Base-by-base conservation (phyloP, 495 filamentous ascomycete species). In the Viridothelium virens region DNA sequence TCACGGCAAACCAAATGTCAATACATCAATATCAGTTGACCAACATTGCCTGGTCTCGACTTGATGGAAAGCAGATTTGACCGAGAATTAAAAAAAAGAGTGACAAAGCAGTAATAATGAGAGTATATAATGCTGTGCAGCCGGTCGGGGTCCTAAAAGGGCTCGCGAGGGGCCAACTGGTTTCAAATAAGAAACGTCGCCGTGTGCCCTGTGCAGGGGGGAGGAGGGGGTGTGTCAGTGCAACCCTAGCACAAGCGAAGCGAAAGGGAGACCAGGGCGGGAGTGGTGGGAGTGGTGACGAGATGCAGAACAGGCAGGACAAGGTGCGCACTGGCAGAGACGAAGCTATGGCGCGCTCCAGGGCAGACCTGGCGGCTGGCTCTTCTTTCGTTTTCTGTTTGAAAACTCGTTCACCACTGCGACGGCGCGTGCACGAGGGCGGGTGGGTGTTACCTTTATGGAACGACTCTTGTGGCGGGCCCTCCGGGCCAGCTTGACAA, bases 351-450 rank as follows among this genome's bases (percentile, higher is more conserved):
- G 31, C 25, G 25, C 53, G 53, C 31, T 33, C 5, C 16, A 18
- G 5, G 16, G n/a, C 7, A 53, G 48, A 53, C 48, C 48, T 18
- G 25, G 31, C 14, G 31, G 25, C 10, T 18, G 53, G 31, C 25
- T 33, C 31, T 36, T 33, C 53, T 33, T 36, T 59, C 53, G 53
- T 59, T 59, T 59, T 18, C 31, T 18, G 53, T 59, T 59, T 59
- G 53, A 59, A 59, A 59, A 59, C 53, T 59, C 53, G 53, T 59
- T 59, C 53, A 59, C 53, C 53, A 59, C 53, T 59, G 53, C 53
- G 53, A 59, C 53, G 53, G 53, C 53, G 53, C 53, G 53, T 59
- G 53, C 53, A 59, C 53, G 53, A 59, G 53, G 31, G 53, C 53
- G 53, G 53, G 53, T 59, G 53, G 11, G 33, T 59, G 53, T 34